Evolutionary conservation across 1,139 yeast genomes (phyloP).

Genomic region (Sugiyamaella sp.): DNA sequence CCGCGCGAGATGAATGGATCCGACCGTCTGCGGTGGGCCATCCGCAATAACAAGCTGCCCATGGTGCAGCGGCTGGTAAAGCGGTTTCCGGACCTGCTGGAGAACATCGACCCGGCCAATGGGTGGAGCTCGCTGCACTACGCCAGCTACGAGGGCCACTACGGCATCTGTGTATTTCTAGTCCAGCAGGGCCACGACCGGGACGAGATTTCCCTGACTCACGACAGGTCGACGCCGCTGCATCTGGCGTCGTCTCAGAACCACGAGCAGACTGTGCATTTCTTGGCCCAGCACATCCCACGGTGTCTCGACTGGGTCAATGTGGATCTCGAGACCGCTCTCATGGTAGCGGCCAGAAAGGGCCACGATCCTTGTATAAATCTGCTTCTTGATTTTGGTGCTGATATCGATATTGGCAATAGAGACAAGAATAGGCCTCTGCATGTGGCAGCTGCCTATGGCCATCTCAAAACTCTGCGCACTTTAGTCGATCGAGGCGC

Average conservation of each 20-base stretch:
- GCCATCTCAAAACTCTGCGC: slow-evolving; percentile 65
- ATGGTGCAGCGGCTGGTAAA: slow-evolving; percentile 71
- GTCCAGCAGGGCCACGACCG: slow-evolving; percentile 55
- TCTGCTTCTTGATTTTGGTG: slow-evolving; percentile 77
- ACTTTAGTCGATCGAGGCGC: slow-evolving; percentile 58
- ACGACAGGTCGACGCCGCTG: slow-evolving; percentile 69
- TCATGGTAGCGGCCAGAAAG: slow-evolving; percentile 69
- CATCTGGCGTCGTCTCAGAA: slow-evolving; percentile 72
- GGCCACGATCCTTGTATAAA: slow-evolving; percentile 74
- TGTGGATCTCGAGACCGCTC: slow-evolving; percentile 55
- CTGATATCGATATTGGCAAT: slow-evolving; percentile 58
- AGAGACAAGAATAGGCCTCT: slow-evolving; percentile 70
- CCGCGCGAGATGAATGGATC: slow-evolving; percentile 25
- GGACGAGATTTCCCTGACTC: slow-evolving; percentile 56
- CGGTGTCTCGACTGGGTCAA: slow-evolving; percentile 64
- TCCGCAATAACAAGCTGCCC: slow-evolving; percentile 68
- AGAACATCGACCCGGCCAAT: slow-evolving; percentile 67
- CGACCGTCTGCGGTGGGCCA: slow-evolving; percentile 70
- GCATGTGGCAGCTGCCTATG: slow-evolving; percentile 80
- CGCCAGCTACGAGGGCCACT: slow-evolving; percentile 80
- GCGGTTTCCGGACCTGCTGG: slow-evolving; percentile 75
- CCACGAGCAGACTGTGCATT: slow-evolving; percentile 80
- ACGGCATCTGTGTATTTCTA: slow-evolving; percentile 66
- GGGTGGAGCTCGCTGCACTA: slow-evolving; percentile 94
- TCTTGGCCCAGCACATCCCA: slow-evolving; percentile 80